Conservation (phyloP, 306 rosid species). For the Cucurbita maxima region DNA sequence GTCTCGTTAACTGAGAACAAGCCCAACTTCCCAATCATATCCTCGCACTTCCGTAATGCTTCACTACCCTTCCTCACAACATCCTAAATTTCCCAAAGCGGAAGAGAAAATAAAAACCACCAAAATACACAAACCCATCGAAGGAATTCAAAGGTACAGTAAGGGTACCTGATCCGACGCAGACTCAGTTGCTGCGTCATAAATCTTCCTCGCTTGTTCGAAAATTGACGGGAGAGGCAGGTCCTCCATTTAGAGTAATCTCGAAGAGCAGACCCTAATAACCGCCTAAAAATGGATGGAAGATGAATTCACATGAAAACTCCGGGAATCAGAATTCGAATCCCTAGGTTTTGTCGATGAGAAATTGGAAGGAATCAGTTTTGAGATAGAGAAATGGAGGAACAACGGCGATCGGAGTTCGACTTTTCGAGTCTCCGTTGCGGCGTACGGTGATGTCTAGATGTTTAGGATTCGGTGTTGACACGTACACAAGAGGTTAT, state of each 20-base stretch:
- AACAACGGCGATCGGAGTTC: not conserved
- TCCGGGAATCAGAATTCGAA: not conserved
- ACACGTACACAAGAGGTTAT: not conserved
- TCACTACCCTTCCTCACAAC: slow-evolving; percentile 51
- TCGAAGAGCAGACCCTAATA: slow-evolving; percentile 2
- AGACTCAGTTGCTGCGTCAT: slow-evolving; percentile 44
- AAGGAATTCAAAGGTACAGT: not conserved
- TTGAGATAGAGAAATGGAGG: not conserved
- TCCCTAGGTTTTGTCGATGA: not conserved
- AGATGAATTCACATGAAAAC: not conserved
- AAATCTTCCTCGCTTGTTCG: slow-evolving; percentile 76
- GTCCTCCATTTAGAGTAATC: slow-evolving; percentile 36
- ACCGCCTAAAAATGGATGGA: not conserved
- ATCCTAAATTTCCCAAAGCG: slow-evolving; percentile 26
- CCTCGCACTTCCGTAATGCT: slow-evolving; percentile 54
- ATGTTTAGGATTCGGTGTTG: not conserved
- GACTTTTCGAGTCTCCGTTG: not conserved
- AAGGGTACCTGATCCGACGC: slow-evolving; percentile 51
- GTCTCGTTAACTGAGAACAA: slow-evolving; percentile 80
- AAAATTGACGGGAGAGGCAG: slow-evolving; percentile 61
- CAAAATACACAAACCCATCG: not conserved
- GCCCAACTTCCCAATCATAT: slow-evolving; percentile 65
- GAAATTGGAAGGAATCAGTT: too few species aligned
- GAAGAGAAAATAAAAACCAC: not conserved
- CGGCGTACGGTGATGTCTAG: not conserved